Evolutionary conservation across 2,329 filamentous ascomycete genomes (phyloP).

Genomic region (Arachnomyces sp.): DNA sequence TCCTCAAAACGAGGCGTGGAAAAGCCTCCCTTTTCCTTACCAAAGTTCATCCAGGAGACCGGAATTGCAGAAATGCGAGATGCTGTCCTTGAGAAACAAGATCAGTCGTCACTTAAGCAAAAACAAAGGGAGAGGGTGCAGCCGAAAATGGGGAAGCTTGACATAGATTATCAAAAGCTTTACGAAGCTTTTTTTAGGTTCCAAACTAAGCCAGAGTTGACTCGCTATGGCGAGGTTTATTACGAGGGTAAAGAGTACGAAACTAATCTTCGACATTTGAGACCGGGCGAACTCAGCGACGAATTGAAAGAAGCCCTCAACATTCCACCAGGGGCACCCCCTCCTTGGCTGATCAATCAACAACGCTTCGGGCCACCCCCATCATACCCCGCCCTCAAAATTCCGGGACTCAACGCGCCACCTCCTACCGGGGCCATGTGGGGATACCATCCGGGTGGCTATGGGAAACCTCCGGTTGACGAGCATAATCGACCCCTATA

Average conservation of each 20-base stretch:
- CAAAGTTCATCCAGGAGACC: conserved; percentile 95
- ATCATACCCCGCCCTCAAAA: conserved; percentile 90
- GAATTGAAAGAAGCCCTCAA: conserved; percentile 85
- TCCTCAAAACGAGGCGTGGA: conserved; percentile 96
- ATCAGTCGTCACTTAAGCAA: conserved; percentile 83
- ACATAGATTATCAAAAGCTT: conserved; percentile 97
- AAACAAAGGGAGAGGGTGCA: conserved; percentile 91
- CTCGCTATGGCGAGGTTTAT: conserved; percentile 96
- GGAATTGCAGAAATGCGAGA: conserved; percentile 98
- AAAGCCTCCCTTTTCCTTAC: conserved; percentile 84
- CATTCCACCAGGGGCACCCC: conserved; percentile 85
- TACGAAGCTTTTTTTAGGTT: conserved; percentile 98
- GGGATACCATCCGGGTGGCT: conserved; percentile 93
- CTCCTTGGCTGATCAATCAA: conserved; percentile 95
- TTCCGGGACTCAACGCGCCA: conserved; percentile 88
- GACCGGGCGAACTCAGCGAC: conserved; percentile 83
- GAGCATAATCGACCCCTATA: conserved; percentile 87
- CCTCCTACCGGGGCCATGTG: conserved; percentile 82
- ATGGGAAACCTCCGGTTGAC: conserved; percentile 91
- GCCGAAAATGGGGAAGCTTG: conserved; percentile 92
- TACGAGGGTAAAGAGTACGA: conserved; percentile 99
- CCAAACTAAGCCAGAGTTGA: conserved; percentile 90
- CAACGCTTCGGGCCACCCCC: conserved; percentile 89
- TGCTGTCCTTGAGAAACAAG: conserved; percentile 90
- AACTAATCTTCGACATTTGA: conserved; percentile 83